Base-by-base conservation (phyloP, 805 yeast species). In the Cyberlindnera suaveolens region DNA sequence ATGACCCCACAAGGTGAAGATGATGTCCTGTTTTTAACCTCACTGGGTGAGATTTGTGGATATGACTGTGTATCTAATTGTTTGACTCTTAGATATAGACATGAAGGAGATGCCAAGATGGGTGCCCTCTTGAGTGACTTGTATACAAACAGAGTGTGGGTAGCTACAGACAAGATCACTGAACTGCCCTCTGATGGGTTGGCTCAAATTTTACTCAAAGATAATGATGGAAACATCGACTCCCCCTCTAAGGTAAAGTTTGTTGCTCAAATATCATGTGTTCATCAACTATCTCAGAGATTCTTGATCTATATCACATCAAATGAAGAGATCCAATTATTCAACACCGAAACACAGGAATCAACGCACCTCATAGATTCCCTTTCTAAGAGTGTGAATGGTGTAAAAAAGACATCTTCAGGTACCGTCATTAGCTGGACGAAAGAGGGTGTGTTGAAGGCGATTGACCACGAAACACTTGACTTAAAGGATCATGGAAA, bases 401-500 rank as follows among this genome's bases (percentile, higher is more conserved):
- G 77, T 0, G 50, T 68, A 10, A 73, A 70, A 47, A 46, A 52
- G 9, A 57, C 69, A 19, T 46, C 54, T 1, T 61, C 58, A 39
- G 62, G 57, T 1, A 60, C 64, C 5, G 38, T 69, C 3, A 33
- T 73, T 0, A 51, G 65, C 13, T 75, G 70, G 68, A 72, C 79
- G 0, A 65, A 62, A 34, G 57, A 54, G 29, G 81, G 80, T 0
- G 44, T 45, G 0, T 50, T 74, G 11, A 70, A 68, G 40, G 49
- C 41, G 18, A 44, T 70, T 5, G 41, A 51, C 8, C 44, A 45
- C 5, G 54, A 52, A 2, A 49, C 47, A 2, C 44, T 49, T 8
- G 48, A 50, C 18, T 36, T 54, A 18, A 36, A 42, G 5, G 37
- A 39, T 10, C 42, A 44, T 7, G 31, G 41, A 0, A 29, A 38